Evolutionary conservation across 2,329 filamentous ascomycete species (phyloP).

Genomic region (Fusarium sulawesiense): DNA sequence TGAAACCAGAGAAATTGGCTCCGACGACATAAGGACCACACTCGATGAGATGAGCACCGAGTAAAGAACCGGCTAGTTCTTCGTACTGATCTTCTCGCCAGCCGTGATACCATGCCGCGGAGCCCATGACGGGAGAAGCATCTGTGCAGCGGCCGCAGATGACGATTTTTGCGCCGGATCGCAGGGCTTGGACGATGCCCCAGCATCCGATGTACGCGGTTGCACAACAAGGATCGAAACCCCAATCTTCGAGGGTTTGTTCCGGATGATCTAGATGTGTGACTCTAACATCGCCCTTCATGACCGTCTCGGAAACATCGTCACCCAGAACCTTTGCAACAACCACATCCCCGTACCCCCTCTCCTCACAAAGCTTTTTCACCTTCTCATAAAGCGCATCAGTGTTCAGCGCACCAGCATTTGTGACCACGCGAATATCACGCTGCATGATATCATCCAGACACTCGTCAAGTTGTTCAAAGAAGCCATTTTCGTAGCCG

Average conservation of each 20-base stretch:
- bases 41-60: conserved; percentile 66
- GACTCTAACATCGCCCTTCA: conserved; percentile 31
- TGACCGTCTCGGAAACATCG: conserved; percentile 50
- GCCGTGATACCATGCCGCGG: conserved; percentile 66
- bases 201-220: conserved; percentile 63
- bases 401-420: conserved; percentile 55
- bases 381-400: conserved; percentile 48
- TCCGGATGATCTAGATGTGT: conserved; percentile 49
- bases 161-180: conserved; percentile 59
- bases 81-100: conserved; percentile 63
- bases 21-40: conserved; percentile 66
- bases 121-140: conserved; percentile 65
- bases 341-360: conserved; percentile 47
- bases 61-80: conserved; percentile 60
- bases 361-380: conserved; percentile 45
- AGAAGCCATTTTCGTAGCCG: conserved; percentile 54
- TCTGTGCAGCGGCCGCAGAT: conserved; percentile 62
- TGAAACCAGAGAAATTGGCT: conserved; percentile 64
- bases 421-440: conserved; percentile 54
- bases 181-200: conserved; percentile 58
- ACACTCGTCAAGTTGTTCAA: conserved; percentile 57
- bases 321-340: conserved; percentile 55
- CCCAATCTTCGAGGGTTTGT: conserved; percentile 46
- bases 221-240: conserved; percentile 43
- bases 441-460: conserved; percentile 51